These are phyloP conservation scores for Carpinus viminea DNA, from an alignment of 306 rosid species.

Conservation along the genomic window DNA sequence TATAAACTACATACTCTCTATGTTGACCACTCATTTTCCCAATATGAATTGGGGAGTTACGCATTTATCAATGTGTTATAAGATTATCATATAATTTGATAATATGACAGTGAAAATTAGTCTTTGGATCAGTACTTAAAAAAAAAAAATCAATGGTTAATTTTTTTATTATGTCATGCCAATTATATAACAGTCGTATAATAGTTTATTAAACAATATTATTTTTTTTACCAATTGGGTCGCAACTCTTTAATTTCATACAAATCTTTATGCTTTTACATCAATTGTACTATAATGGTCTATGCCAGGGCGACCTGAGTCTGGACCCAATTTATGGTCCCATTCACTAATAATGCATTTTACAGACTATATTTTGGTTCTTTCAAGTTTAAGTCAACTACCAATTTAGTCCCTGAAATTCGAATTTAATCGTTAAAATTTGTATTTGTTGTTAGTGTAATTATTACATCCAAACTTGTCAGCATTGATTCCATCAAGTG, in stretches of 20 bases:
- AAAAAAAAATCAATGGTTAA: too few species aligned
- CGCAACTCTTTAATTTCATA: slow-evolving; percentile 8
- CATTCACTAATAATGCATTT: slow-evolving; percentile 14
- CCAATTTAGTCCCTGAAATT: neutral
- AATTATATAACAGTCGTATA: too few species aligned
- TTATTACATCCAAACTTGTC: neutral
- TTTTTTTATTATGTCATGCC: too few species aligned
- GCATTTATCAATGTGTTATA: too few species aligned
- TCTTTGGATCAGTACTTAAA: too few species aligned
- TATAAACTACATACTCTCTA: too few species aligned
- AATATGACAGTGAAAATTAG: too few species aligned
- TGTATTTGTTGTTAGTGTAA: neutral
- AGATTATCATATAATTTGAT: neutral
- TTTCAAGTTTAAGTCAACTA: neutral
- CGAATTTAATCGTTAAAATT: neutral
- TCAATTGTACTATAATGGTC: slow-evolving; percentile 22
- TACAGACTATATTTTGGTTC: neutral
- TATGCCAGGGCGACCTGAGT: slow-evolving; percentile 27
- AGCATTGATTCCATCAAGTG: neutral
- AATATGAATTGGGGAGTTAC: too few species aligned
- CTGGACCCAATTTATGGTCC: slow-evolving; percentile 17
- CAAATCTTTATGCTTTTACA: slow-evolving; percentile 28
- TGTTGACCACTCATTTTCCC: too few species aligned
- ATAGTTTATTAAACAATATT: too few species aligned
- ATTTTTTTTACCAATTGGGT: slow-evolving; percentile 7